phyloP scores from a whole-genome alignment of 129 eudicot species.

The Helichrysum umbraculigerum region DNA sequence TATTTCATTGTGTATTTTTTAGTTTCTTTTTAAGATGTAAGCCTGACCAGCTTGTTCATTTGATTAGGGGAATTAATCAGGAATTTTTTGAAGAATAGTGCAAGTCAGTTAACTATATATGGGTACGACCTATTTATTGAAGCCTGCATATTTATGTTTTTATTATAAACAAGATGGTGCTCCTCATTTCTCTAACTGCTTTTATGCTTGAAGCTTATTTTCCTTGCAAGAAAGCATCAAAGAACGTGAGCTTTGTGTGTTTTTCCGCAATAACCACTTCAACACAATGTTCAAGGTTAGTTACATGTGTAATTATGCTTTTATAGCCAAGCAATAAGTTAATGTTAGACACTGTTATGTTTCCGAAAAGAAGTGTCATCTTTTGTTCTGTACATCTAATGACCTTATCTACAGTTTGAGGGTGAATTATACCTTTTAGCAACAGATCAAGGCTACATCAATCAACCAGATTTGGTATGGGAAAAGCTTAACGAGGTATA shows the following conservation, averaged over 20 bases:
- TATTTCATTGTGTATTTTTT: background rate
- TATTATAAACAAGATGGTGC: background rate
- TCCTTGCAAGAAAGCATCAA: constrained; percentile 77
- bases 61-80: constrained; percentile 66
- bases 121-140: constrained; percentile 51
- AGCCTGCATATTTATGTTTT: constrained; percentile 11
- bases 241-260: constrained; percentile 90
- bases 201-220: constrained; percentile 56
- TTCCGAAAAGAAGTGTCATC: background rate
- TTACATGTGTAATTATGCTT: constrained; percentile 9
- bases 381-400: constrained; percentile 24
- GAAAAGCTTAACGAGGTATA: constrained; percentile 91
- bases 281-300: constrained; percentile 97
- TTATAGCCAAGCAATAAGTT: constrained; percentile 10
- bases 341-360: constrained; percentile 1
- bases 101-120: constrained; percentile 78
- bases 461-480: constrained; percentile 94
- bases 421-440: constrained; percentile 78
- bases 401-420: constrained; percentile 60
- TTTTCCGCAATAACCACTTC: constrained; percentile 96
- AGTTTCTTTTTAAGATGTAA: constrained; percentile 6
- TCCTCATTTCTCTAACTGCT: background rate
- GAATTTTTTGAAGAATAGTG: constrained; percentile 72
- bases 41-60: constrained; percentile 16
- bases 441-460: constrained; percentile 90